Evolutionary conservation across 257 asterid genomes (phyloP).

Genomic region (Fraxinus anomala): DNA sequence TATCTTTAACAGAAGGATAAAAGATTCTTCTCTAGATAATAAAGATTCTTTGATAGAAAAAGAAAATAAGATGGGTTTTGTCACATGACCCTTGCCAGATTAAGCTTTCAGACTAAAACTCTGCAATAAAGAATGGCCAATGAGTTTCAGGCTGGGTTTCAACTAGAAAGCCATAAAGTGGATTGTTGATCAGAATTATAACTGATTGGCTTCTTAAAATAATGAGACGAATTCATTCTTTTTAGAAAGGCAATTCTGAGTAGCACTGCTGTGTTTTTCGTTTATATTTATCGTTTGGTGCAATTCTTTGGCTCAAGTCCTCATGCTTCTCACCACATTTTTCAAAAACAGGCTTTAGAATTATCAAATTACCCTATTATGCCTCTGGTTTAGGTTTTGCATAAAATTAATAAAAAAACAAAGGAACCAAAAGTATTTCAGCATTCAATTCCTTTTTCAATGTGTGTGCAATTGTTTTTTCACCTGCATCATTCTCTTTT

Average conservation of each 20-base stretch:
- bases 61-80: background rate
- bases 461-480: background rate
- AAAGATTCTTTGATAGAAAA: background rate
- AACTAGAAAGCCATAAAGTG: background rate
- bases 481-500: background rate
- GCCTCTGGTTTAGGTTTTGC: background rate
- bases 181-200: background rate
- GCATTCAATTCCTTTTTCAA: conserved; percentile 3
- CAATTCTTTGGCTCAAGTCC: background rate
- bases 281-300: background rate
- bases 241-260: background rate
- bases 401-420: background rate
- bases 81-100: background rate
- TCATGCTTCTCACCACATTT: background rate
- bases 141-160: background rate
- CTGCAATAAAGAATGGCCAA: background rate
- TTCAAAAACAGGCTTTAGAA: background rate
- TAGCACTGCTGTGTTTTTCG: background rate
- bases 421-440: background rate
- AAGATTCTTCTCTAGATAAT: background rate
- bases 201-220: no score
- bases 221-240: no score
- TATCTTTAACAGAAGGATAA: background rate
- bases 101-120: background rate
- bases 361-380: background rate